A percentile compares a stretch with the other conserved stretches of the same genome.
phyloP scores from a whole-genome alignment of 192 early-diverging fungal species.

The Backusella tarrabulga region DNA sequence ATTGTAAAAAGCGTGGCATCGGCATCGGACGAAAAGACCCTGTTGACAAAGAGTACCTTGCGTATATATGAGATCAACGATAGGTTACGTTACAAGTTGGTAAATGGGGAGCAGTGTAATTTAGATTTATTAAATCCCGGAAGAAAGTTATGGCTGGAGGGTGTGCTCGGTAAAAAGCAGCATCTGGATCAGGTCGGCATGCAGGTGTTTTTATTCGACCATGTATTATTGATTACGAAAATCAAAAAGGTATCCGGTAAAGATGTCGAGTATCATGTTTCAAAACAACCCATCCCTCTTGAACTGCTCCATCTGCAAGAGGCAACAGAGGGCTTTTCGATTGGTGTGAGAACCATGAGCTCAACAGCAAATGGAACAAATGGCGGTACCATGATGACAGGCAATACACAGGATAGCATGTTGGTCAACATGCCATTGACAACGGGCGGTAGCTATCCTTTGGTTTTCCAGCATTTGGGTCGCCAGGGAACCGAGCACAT shows the following conservation, averaged over 20 bases:
- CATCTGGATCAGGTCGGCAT: slow-evolving; percentile 62
- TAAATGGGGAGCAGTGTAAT: slow-evolving; percentile 45
- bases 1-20: slow-evolving; percentile 17
- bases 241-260: slow-evolving; percentile 45
- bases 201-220: slow-evolving; percentile 86
- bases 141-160: slow-evolving; percentile 74
- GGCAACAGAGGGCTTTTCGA: slow-evolving; percentile 18
- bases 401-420: background rate
- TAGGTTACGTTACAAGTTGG: slow-evolving; percentile 21
- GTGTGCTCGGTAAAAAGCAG: slow-evolving; percentile 53
- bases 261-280: slow-evolving; percentile 61
- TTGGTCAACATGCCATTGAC: slow-evolving; percentile 18
- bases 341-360: slow-evolving; percentile 20
- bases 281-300: slow-evolving; percentile 76
- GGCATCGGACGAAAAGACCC: slow-evolving; percentile 19
- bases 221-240: slow-evolving; percentile 75
- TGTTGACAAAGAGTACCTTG: slow-evolving; percentile 14
- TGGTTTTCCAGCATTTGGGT: slow-evolving; percentile 75
- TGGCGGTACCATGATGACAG: background rate
- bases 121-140: slow-evolving; percentile 68
- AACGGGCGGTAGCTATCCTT: slow-evolving; percentile 50
- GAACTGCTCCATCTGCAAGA: slow-evolving; percentile 63
- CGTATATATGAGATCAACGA: slow-evolving; percentile 27
- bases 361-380: background rate
- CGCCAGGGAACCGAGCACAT: slow-evolving; percentile 65